Base-by-base conservation (phyloP, 2,329 filamentous ascomycete species). In the Paecilomyces variotii region DNA sequence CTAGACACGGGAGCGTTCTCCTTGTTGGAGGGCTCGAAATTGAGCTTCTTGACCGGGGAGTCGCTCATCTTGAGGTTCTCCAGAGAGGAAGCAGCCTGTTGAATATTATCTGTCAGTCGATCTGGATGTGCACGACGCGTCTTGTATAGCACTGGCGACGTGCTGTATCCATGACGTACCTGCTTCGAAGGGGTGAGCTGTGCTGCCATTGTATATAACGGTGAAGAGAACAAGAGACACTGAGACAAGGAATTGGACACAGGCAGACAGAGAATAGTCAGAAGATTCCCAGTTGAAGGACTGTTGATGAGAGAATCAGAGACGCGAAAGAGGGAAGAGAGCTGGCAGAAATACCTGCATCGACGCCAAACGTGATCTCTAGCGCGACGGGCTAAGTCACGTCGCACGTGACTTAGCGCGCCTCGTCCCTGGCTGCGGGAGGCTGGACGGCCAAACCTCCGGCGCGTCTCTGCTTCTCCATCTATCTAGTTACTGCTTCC, bases 41-140 rank as follows among this genome's bases (percentile, higher is more conserved):
- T 82, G 65, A 94, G 84, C 84, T 95, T 95, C 87, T 96, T 96
- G 64, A 88, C 79, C 53, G 92, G 91, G 0, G 91, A 94, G 67
- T 95, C 90, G 63, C 74, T 80, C 86, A 97, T 95, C 79, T 93
- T 95, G 75, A 97, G 83, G 67, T 85, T 86, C 76, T 94, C 87
- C 72, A 97, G 88, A 69, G 87, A 91, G 70, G 90, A 87, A 70
- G 91, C 89, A 80, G 88, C 88, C 93, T 97, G 73, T 64, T 53
- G 54, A 59, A 45, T 62, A 61, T 56, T 57, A 19, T 59, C 67
- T 74, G 75, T 76, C 74, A 73, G 72, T 72, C 62, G 61, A 59
- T 60, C 64, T 63, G 62, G 63, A 68, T 58, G 59, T 67, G 57
- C 54, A 63, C n/a, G 67, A 73, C 69, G 71, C 68, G 69, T 73